Conservation (phyloP, 371 early-diverging fungal genomes). For the Syncephalastrum contaminatum region DNA sequence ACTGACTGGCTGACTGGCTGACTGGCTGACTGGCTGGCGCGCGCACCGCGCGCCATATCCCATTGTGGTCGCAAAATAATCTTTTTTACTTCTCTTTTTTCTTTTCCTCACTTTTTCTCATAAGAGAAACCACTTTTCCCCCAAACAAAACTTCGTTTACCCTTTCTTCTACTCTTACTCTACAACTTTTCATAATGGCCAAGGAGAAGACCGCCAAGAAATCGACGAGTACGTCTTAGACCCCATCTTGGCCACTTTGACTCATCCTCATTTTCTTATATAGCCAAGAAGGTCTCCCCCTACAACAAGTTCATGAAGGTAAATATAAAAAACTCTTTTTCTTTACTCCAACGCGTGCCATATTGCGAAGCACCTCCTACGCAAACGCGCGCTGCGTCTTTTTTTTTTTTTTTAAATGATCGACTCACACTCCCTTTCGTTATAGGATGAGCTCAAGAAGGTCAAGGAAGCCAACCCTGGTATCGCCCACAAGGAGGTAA, state of each 20-base stretch:
- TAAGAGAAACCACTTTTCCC: conserved; percentile 17
- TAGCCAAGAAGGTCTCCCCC: conserved; percentile 40
- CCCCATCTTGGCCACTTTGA: neutral
- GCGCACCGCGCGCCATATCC: too few relatives aligned
- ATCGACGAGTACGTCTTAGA: conserved; percentile 17
- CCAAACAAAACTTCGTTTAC: conserved; percentile 4
- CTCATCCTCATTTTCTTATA: conserved; percentile 1
- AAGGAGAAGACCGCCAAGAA: conserved; percentile 25
- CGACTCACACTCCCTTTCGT: neutral
- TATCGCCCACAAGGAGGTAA: conserved; percentile 62
- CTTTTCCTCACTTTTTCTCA: conserved; percentile 12
- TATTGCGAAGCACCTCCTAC: neutral
- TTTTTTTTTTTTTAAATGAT: neutral
- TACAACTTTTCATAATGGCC: conserved; percentile 29
- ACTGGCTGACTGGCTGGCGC: too few relatives aligned
- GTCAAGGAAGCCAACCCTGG: conserved; percentile 58
- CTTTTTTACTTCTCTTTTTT: conserved; percentile 10
- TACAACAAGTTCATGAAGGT: conserved; percentile 75
- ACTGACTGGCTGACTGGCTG: too few relatives aligned
- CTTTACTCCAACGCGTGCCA: too few relatives aligned
- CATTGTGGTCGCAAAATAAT: too few relatives aligned
- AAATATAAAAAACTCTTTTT: conserved; percentile 3
- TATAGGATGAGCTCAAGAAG: conserved; percentile 61
- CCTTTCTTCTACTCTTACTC: conserved; percentile 8
- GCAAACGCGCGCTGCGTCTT: neutral